Base-by-base conservation (phyloP, 768 basidiomycete genomes). In the Trametes maxima region DNA sequence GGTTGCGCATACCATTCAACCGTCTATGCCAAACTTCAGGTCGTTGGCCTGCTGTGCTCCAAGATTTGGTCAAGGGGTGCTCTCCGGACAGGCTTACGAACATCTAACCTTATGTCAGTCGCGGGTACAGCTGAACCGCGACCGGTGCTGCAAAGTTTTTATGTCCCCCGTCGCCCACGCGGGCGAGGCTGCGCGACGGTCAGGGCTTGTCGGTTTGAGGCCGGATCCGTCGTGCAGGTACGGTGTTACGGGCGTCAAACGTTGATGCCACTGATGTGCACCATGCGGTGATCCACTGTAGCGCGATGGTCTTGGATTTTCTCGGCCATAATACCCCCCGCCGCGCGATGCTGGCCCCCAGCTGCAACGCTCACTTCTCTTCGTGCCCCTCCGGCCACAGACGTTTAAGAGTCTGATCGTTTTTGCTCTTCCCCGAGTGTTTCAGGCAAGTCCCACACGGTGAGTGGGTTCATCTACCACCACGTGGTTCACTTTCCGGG, bases 271-370 rank as follows among this genome's bases (percentile, higher is more conserved):
- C 57, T 58, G 57, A 58, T 58, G 57, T 16, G 42, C 11, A 51
- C 57, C 57, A 58, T 58, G 57, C 24, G 57, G 57, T 58, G 57
- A 43, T 19, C 43, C 57, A 50, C 17, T 44, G 16, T 24, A 22
- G 40, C 19, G 42, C 57, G 48, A 50, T 50, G 48, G 40, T 42
- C 40, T 50, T 50, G 48, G 1, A 58, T 16, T 42, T 35, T 50
- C 40, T 11, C 50, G 44, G 49, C 17, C 61, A 57, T 57, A 57
- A 47, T 62, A 62, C 36, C 55, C 49, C 52, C 37, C 45, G 43
- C 43, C 42, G 37, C 24, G 12, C 40, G 14, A 52, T 57, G 47
- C 17, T 25, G 7, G 2, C 19, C 61, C 44, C 44, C 55, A 53
- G 50, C 45, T 47, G 12, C 55, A 46, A 28, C 55, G 55, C 55